Evolutionary conservation across 768 basidiomycete genomes (phyloP), one percentile per base, ranked within the genome.

Genomic region (Ephemerocybe angulata): DNA sequence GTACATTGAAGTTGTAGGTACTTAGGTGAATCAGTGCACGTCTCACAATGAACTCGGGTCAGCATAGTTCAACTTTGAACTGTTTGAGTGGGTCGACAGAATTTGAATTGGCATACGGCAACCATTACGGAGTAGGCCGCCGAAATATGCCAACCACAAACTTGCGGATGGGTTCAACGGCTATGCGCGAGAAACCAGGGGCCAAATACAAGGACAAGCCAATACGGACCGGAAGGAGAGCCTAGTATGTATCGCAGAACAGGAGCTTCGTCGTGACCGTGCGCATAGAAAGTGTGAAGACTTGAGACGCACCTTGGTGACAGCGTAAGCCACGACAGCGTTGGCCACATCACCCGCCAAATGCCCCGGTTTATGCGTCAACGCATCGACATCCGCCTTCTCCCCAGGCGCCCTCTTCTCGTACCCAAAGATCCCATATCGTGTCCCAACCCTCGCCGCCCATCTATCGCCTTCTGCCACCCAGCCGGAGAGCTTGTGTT

Each of bases 381-480:
- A 57, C 40, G 67, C 63, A 37, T 59, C 54, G 28, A 61, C 57
- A 52, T 61, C 58, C 41, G 67, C 64, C 49, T 61, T 65, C 35
- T 56, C 58, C 10, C 70, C 71, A 13, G 67, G 61, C 25, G 52
- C 50, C 12, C 77, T 68, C 65, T 86, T 88, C 68, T 84, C 79
- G 60, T 84, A 86, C 10, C 92, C 93, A 67, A 93, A 88, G 11
- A 89, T 55, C 1, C 92, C 92, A 69, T 96, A 94, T 35, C 86
- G 77, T 53, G 74, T 74, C 11, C 91, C 92, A 10, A 94, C 79
- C 28, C 83, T 77, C 37, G 76, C 79, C 1, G 88, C 86, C 80
- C 86, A 85, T 19, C 69, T 67, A 68, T 88, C 83, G 10, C 91
- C 93, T 50, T 94, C 91, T 11, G 83, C 76, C n/a, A 88, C 73